phyloP scores from a whole-genome alignment of 1,139 yeast genomes.

The Blastobotrys arbuscula region DNA sequence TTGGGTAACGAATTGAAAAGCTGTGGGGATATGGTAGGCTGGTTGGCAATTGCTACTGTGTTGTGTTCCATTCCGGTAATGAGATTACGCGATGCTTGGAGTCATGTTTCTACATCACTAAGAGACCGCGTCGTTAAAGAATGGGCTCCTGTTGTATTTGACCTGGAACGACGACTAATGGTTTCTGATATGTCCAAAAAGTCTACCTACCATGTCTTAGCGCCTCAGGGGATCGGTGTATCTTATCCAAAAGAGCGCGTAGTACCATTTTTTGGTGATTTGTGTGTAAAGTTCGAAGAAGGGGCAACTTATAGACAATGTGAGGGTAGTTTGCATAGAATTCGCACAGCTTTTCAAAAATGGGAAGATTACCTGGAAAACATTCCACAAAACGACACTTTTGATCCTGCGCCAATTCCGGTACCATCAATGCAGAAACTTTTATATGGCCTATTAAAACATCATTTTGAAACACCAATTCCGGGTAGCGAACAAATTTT shows the following conservation, averaged over 20 bases:
- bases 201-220: slow-evolving; percentile 65
- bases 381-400: slow-evolving; percentile 38
- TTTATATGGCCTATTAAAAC: slow-evolving; percentile 34
- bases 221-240: slow-evolving; percentile 84
- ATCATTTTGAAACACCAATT: slow-evolving; percentile 26
- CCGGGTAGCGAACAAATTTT: slow-evolving; percentile 28
- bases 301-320: slow-evolving; percentile 49
- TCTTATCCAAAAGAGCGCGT: slow-evolving; percentile 71
- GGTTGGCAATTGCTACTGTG: slow-evolving; percentile 86
- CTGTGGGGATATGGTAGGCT: slow-evolving; percentile 88
- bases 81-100: slow-evolving; percentile 73
- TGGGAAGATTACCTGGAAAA: slow-evolving; percentile 65
- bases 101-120: slow-evolving; percentile 55
- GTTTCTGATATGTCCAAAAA: slow-evolving; percentile 44
- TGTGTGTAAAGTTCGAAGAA: slow-evolving; percentile 42
- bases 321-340: slow-evolving; percentile 61
- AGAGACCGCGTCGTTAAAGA: slow-evolving; percentile 65
- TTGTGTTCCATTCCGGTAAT: slow-evolving; percentile 79
- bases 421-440: slow-evolving; percentile 32
- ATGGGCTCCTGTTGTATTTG: slow-evolving; percentile 94
- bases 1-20: slow-evolving; percentile 74
- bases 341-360: slow-evolving; percentile 67
- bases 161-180: slow-evolving; percentile 70
- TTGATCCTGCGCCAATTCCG: slow-evolving; percentile 29
- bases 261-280: slow-evolving; percentile 88